Percentiles rank a stretch among this genome's conserved stretches.
Evolutionary conservation across 169 alveolate species (phyloP).

Genomic region (Besnoitia besnoiti): DNA sequence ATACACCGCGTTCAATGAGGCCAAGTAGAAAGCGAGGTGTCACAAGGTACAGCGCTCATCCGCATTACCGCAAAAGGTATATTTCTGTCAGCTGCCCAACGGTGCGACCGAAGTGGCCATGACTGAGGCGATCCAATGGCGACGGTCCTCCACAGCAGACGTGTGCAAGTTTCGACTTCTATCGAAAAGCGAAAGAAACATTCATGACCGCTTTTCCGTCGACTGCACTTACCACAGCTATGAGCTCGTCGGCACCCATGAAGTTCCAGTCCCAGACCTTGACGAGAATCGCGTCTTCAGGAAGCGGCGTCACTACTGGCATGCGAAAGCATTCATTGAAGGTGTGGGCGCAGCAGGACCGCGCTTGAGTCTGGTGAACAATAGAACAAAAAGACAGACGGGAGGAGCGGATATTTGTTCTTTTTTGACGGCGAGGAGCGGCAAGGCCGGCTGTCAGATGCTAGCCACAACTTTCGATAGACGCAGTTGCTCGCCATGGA

Average conservation of each 20-base stretch:
- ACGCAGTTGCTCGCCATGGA: no score
- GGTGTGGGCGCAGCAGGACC: conserved; percentile 81
- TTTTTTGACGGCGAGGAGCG: no score
- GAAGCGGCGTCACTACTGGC: conserved; percentile 89
- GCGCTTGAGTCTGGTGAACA: conserved; percentile 70
- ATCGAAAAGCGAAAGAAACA: neutral
- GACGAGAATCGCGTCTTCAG: conserved; percentile 87
- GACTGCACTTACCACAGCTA: conserved; percentile 55
- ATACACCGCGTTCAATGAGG: neutral
- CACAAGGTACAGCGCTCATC: no score
- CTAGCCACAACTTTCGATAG: no score
- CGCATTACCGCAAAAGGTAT: no score
- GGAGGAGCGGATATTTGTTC: no score
- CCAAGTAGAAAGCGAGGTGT: neutral
- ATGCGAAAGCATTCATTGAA: conserved; percentile 91
- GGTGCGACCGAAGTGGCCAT: no score
- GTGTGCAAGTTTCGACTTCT: neutral
- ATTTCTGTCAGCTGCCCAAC: no score
- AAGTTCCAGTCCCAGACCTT: conserved; percentile 88
- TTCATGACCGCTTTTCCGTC: neutral
- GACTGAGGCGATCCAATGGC: no score
- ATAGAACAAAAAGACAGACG: neutral
- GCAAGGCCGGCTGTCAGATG: no score
- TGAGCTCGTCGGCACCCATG: conserved; percentile 69
- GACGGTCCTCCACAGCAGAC: no score